These are phyloP conservation scores for Cucurbitaria berberidis DNA, from an alignment of 2,329 filamentous ascomycete species.

Conservation along the genomic window DNA sequence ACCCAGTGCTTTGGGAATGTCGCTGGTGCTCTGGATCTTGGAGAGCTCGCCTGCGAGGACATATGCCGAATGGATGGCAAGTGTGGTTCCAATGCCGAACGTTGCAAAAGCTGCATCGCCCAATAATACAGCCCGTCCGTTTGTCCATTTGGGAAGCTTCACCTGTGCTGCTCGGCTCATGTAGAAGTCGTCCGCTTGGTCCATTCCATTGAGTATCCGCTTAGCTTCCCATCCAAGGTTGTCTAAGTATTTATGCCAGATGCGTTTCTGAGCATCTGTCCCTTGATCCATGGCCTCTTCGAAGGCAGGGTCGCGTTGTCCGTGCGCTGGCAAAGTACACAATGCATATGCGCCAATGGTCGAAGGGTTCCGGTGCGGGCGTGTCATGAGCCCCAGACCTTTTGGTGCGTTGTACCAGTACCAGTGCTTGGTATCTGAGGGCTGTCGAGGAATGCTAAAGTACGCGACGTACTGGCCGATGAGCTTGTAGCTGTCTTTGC, in stretches of 20 bases:
- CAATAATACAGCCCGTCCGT: conserved; percentile 57
- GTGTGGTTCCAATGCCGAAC: conserved; percentile 37
- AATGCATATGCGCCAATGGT: conserved; percentile 35
- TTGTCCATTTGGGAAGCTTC: conserved; percentile 53
- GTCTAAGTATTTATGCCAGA: conserved; percentile 40
- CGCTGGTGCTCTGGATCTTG: conserved; percentile 17
- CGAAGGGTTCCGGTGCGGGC: conserved; percentile 33
- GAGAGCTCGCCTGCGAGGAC: conserved; percentile 48
- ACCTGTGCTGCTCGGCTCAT: conserved; percentile 54
- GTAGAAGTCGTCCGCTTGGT: conserved; percentile 55
- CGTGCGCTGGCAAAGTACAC: conserved; percentile 26
- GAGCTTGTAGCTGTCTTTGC: conserved; percentile 24
- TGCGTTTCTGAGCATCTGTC: conserved; percentile 51
- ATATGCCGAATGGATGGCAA: conserved; percentile 50
- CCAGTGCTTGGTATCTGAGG: conserved; percentile 28
- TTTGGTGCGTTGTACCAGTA: conserved; percentile 33
- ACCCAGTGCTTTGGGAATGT: conserved; percentile 26
- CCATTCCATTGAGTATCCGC: conserved; percentile 53
- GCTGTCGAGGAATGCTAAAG: conserved; percentile 36
- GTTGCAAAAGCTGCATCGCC: conserved; percentile 59
- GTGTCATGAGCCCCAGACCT: conserved; percentile 29
- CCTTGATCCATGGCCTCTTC: conserved; percentile 36
- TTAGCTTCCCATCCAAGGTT: conserved; percentile 56
- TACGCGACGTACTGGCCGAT: conserved; percentile 37
- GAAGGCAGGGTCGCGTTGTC: conserved; percentile 13